These are phyloP conservation scores for Diaporthe caulivora DNA, from an alignment of 2,329 filamentous ascomycete genomes.

Conservation along the genomic window DNA sequence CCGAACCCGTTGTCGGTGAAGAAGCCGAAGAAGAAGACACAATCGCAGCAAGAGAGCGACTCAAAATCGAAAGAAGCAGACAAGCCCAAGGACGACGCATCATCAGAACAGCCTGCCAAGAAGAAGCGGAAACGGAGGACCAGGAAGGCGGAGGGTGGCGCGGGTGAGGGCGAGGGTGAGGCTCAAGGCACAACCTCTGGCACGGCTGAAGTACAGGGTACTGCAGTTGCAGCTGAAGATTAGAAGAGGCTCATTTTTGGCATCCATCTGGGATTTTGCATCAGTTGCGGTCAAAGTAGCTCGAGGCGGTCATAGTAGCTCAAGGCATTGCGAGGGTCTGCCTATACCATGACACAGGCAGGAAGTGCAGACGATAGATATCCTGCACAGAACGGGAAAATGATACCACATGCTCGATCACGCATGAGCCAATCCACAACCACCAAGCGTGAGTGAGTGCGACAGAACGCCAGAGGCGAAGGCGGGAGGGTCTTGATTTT, in stretches of 20 bases:
- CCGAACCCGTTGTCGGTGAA: slow-evolving; percentile 52
- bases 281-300: not conserved
- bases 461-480: not conserved
- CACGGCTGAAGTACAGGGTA: slow-evolving; percentile 42
- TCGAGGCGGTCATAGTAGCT: not conserved
- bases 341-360: not conserved
- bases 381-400: not conserved
- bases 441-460: not conserved
- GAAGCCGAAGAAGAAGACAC: slow-evolving; percentile 50
- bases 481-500: not conserved
- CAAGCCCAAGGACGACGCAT: slow-evolving; percentile 40
- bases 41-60: slow-evolving; percentile 20
- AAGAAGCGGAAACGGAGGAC: slow-evolving; percentile 54
- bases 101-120: slow-evolving; percentile 47
- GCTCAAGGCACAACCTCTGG: slow-evolving; percentile 41
- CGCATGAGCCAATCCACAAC: not conserved
- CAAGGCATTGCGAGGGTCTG: not conserved
- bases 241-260: not conserved
- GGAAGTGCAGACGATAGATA: not conserved
- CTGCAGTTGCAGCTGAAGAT: slow-evolving; percentile 16
- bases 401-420: slow-evolving; percentile 11
- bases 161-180: slow-evolving; percentile 17
- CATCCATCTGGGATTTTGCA: not conserved
- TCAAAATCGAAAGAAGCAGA: slow-evolving; percentile 35
- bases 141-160: slow-evolving; percentile 42